Percentiles rank a stretch among this genome's conserved stretches.
Evolutionary conservation across 1,284 basidiomycete species (phyloP).

Genomic region (Trichosporon sp.): DNA sequence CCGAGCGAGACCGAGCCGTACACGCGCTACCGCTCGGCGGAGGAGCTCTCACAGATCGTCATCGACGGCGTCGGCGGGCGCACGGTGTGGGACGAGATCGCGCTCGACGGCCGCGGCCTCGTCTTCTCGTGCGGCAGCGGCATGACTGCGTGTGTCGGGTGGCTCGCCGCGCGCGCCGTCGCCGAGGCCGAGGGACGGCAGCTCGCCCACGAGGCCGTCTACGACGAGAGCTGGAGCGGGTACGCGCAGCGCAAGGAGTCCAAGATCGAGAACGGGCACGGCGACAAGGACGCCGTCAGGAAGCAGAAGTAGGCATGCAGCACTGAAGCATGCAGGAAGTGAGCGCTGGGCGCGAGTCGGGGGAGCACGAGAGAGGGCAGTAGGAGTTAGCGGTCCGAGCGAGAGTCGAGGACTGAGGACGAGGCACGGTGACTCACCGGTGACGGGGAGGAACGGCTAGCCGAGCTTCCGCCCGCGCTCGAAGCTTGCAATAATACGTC

Average conservation of each 20-base stretch:
- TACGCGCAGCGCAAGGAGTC: slow-evolving; percentile 31
- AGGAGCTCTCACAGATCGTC: slow-evolving; percentile 57
- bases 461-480: not conserved
- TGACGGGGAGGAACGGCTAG: not conserved
- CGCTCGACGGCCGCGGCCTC: slow-evolving; percentile 58
- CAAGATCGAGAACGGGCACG: slow-evolving; percentile 22
- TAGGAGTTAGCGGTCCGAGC: too few species aligned
- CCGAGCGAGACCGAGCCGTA: slow-evolving; percentile 40
- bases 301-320: not conserved
- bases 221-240: slow-evolving; percentile 50
- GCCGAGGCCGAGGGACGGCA: slow-evolving; percentile 64
- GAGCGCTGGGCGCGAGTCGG: too few species aligned
- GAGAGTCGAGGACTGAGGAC: too few species aligned
- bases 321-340: not conserved
- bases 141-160: slow-evolving; percentile 92
- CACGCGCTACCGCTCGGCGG: slow-evolving; percentile 58
- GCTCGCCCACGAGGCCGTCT: slow-evolving; percentile 43
- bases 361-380: too few species aligned
- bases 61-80: slow-evolving; percentile 51
- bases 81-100: slow-evolving; percentile 56
- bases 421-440: not conserved
- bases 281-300: not conserved
- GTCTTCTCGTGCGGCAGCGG: slow-evolving; percentile 82
- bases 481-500: not conserved
- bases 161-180: slow-evolving; percentile 78